Evolutionary conservation across 2,329 filamentous ascomycete species (phyloP).

Genomic region (Aureobasidium sp.): DNA sequence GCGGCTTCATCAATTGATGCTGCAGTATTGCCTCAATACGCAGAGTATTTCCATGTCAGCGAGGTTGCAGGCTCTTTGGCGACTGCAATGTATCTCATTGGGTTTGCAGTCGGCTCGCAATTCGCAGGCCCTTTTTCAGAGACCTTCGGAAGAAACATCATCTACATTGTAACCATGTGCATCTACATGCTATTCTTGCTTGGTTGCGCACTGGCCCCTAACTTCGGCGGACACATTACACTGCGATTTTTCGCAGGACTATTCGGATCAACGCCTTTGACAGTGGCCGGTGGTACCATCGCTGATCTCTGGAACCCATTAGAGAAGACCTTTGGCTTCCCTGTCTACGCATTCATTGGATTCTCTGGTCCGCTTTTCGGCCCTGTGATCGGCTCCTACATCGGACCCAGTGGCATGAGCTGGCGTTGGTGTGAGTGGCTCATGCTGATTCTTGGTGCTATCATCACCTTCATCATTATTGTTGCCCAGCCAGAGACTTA

Average conservation of each 20-base stretch:
- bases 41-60: slow-evolving; percentile 4
- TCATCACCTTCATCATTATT: slow-evolving; percentile 24
- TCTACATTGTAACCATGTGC: slow-evolving; percentile 17
- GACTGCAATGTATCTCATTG: slow-evolving; percentile 26
- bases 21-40: slow-evolving; percentile 7
- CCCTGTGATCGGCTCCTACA: slow-evolving; percentile 16
- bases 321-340: slow-evolving; percentile 17
- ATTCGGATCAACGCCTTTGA: slow-evolving; percentile 17
- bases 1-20: slow-evolving; percentile 9
- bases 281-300: slow-evolving; percentile 19
- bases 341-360: slow-evolving; percentile 16
- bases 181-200: slow-evolving; percentile 12
- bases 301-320: slow-evolving; percentile 20
- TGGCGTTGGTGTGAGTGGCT: slow-evolving; percentile 35
- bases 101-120: slow-evolving; percentile 30
- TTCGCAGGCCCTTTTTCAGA: slow-evolving; percentile 32
- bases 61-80: slow-evolving; percentile 1
- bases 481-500: slow-evolving; percentile 44
- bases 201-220: slow-evolving; percentile 13
- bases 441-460: slow-evolving; percentile 24
- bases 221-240: slow-evolving; percentile 19
- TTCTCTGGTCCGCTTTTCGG: slow-evolving; percentile 15
- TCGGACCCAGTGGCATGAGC: slow-evolving; percentile 13
- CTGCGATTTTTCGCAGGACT: slow-evolving; percentile 21
- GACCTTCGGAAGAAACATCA: slow-evolving; percentile 25